These are phyloP conservation scores for Panicum virgatum DNA, from an alignment of 202 grass and related monocot genomes.

Conservation along the genomic window DNA sequence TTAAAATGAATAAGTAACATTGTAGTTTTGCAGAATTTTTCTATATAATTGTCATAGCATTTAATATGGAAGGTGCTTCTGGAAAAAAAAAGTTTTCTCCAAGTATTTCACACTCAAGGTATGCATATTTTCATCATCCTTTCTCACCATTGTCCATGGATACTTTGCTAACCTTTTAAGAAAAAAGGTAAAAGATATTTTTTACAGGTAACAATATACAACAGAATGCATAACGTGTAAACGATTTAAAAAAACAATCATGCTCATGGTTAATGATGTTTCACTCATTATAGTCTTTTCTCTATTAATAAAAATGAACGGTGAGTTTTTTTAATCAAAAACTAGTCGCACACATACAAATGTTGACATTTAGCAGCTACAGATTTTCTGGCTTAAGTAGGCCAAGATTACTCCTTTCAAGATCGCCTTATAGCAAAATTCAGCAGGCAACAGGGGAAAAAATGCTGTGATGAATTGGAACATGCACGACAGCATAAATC, in stretches of 20 bases:
- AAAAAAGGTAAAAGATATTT: not conserved
- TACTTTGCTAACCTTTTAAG: not conserved
- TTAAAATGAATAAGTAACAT: not conserved
- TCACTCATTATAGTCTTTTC: not conserved
- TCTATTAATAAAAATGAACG: not conserved
- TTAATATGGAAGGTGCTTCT: not conserved
- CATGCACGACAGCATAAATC: not conserved
- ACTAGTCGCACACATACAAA: not conserved
- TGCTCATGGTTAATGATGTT: not conserved
- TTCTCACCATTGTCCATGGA: not conserved
- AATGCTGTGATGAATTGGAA: not conserved
- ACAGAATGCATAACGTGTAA: not conserved
- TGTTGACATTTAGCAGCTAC: not conserved
- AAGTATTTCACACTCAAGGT: not conserved
- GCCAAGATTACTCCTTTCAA: not conserved
- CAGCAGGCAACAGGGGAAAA: not conserved
- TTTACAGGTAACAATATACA: not conserved
- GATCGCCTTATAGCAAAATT: not conserved
- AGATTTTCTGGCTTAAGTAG: not conserved
- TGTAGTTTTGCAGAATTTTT: not conserved
- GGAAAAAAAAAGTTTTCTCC: not conserved
- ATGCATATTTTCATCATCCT: not conserved
- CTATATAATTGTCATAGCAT: not conserved
- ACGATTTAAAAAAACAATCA: not conserved
- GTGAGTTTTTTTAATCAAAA: not conserved